Percentiles rank a stretch among this genome's conserved stretches.
Conservation (phyloP, 345 rosid genomes). For the Erucastrum elatum region DNA sequence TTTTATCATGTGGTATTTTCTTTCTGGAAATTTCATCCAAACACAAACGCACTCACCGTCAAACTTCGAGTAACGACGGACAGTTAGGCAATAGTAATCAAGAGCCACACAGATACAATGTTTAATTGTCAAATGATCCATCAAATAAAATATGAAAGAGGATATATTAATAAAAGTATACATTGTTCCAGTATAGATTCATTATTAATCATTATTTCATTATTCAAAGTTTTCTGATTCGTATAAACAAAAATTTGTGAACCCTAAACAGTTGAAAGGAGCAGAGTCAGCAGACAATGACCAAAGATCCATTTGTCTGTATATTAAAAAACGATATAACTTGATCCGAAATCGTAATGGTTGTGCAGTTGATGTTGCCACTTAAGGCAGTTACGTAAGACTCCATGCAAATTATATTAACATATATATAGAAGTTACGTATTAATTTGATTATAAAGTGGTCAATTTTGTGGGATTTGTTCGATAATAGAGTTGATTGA, state of each 20-base stretch:
- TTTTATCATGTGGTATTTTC: neutral
- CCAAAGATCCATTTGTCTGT: constrained; percentile 19
- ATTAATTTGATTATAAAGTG: constrained; percentile 11
- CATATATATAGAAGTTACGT: constrained; percentile 7
- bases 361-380: constrained; percentile 41
- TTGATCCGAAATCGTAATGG: constrained; percentile 37
- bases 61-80: constrained; percentile 9
- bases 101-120: constrained; percentile 14
- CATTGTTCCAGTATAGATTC: neutral
- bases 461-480: constrained; percentile 22
- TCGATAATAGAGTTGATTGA: constrained; percentile 33
- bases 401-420: constrained; percentile 31
- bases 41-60: constrained; percentile 7
- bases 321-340: constrained; percentile 17
- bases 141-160: constrained; percentile 2
- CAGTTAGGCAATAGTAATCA: constrained; percentile 14
- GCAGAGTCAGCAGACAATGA: constrained; percentile 27
- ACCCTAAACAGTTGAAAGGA: constrained; percentile 33
- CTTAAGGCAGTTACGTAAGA: constrained; percentile 37
- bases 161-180: neutral
- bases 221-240: constrained; percentile 10
- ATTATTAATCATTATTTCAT: neutral
- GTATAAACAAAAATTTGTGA: constrained; percentile 30
- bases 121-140: neutral
- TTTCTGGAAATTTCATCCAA: neutral